Evolutionary conservation across 441 rosid genomes (phyloP).

Genomic region (Mallotus japonicus): DNA sequence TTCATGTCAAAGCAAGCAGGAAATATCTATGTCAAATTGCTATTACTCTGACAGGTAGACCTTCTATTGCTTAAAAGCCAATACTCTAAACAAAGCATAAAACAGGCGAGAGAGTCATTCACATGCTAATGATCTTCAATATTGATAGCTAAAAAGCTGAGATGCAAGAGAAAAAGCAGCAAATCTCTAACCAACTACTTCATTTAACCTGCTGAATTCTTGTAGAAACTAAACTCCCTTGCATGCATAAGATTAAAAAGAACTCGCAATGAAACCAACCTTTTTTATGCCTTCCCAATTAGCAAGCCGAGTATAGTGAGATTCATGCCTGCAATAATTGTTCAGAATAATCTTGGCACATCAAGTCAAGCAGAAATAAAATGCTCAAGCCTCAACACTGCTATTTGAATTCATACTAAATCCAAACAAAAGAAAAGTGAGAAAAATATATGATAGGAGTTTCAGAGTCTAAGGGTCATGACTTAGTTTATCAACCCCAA

Average conservation of each 20-base stretch:
- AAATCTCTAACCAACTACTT: neutral
- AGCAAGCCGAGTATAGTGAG: slow-evolving; percentile 71
- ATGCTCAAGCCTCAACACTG: neutral
- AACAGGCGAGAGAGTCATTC: neutral
- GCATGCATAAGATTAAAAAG: neutral
- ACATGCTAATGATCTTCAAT: neutral
- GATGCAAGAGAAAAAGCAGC: neutral
- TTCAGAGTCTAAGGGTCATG: slow-evolving; percentile 19
- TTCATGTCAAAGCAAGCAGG: neutral
- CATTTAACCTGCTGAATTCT: neutral
- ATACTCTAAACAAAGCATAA: neutral
- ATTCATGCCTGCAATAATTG: slow-evolving; percentile 66
- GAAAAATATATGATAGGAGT: neutral
- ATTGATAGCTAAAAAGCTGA: neutral
- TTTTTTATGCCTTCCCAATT: slow-evolving; percentile 89
- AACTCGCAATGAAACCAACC: slow-evolving; percentile 41
- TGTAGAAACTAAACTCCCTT: neutral
- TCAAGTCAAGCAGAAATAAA: slow-evolving; percentile 9
- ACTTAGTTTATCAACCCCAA: neutral
- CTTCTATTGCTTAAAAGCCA: neutral
- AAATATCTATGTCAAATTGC: neutral
- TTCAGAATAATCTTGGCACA: slow-evolving; percentile 24
- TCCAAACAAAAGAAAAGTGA: slow-evolving; percentile 3
- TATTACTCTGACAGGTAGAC: neutral
- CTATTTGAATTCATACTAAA: neutral